Percentiles rank a stretch among this genome's conserved stretches.
These are phyloP conservation scores for Blastobotrys apis DNA, from an alignment of 1,139 yeast genomes.

Conservation along the genomic window DNA sequence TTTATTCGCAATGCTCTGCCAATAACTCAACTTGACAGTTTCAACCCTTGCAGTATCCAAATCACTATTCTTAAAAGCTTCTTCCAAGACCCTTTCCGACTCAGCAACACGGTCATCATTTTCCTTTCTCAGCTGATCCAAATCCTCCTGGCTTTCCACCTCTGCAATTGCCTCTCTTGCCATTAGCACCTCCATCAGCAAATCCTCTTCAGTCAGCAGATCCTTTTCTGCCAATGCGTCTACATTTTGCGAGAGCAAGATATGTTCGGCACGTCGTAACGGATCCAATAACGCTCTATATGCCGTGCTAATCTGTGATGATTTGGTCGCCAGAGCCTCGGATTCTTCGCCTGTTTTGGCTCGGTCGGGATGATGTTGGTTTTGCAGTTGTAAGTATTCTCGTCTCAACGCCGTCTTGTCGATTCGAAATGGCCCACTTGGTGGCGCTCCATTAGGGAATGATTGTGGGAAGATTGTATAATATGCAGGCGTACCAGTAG, in stretches of 20 bases:
- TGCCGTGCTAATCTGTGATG: conserved; percentile 67
- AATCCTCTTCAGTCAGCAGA: conserved; percentile 48
- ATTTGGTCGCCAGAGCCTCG: conserved; percentile 33
- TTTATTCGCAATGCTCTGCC: conserved; percentile 73
- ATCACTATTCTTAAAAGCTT: conserved; percentile 39
- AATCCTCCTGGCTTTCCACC: conserved; percentile 54
- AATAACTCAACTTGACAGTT: conserved; percentile 73
- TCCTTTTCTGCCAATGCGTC: conserved; percentile 34
- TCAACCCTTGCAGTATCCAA: conserved; percentile 59
- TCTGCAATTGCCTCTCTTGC: conserved; percentile 73
- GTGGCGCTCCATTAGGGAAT: conserved; percentile 67
- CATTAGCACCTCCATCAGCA: conserved; percentile 71
- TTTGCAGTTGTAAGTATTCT: conserved; percentile 72
- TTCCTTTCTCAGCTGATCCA: conserved; percentile 49
- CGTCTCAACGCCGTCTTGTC: conserved; percentile 54
- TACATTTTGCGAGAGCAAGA: conserved; percentile 43
- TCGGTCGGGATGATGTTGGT: conserved; percentile 76
- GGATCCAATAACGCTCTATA: conserved; percentile 69
- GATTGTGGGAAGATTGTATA: conserved; percentile 72
- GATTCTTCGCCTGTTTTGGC: conserved; percentile 27
- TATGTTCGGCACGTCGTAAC: conserved; percentile 59
- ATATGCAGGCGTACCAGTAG: conserved; percentile 17
- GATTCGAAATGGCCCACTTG: conserved; percentile 54
- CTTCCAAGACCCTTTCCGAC: conserved; percentile 38
- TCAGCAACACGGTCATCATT: conserved; percentile 51